Evolutionary conservation across 768 basidiomycete genomes (phyloP).

Genomic region (Trichaptum fuscoviolaceum): DNA sequence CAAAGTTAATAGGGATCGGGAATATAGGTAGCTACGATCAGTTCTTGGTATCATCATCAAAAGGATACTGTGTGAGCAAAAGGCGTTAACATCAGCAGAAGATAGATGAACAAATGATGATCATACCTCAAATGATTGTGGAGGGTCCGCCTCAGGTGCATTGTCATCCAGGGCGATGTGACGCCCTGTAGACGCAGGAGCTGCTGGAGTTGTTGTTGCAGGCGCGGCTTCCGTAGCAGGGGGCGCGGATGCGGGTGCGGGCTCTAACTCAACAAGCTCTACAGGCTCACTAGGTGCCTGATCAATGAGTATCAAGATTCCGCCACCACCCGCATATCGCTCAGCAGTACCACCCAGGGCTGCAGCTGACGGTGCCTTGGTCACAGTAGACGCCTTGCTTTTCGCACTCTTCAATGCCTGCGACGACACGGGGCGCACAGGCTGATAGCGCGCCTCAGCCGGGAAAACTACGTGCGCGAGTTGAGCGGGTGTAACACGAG

Average conservation of each 20-base stretch:
- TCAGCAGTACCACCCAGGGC: constrained; percentile 39
- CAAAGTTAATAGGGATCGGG: neutral
- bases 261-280: constrained; percentile 64
- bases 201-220: constrained; percentile 22
- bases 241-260: constrained; percentile 34
- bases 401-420: constrained; percentile 13
- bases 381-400: constrained; percentile 6
- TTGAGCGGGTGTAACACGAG: constrained; percentile 89
- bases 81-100: constrained; percentile 18
- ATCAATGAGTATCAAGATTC: constrained; percentile 82
- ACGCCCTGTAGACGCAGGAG: constrained; percentile 32
- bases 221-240: constrained; percentile 18
- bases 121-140: constrained; percentile 79
- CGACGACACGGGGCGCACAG: constrained; percentile 71
- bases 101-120: constrained; percentile 11
- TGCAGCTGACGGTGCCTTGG: constrained; percentile 15
- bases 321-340: constrained; percentile 74
- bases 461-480: constrained; percentile 83
- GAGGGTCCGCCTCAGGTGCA: constrained; percentile 68
- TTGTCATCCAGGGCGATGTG: constrained; percentile 69
- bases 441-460: constrained; percentile 73
- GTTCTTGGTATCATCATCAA: constrained; percentile 55
- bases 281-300: constrained; percentile 61
- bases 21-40: constrained; percentile 1
- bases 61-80: constrained; percentile 55